Evolutionary conservation across 805 yeast genomes (phyloP).

Genomic region (Debaryomyces tyrocola): DNA sequence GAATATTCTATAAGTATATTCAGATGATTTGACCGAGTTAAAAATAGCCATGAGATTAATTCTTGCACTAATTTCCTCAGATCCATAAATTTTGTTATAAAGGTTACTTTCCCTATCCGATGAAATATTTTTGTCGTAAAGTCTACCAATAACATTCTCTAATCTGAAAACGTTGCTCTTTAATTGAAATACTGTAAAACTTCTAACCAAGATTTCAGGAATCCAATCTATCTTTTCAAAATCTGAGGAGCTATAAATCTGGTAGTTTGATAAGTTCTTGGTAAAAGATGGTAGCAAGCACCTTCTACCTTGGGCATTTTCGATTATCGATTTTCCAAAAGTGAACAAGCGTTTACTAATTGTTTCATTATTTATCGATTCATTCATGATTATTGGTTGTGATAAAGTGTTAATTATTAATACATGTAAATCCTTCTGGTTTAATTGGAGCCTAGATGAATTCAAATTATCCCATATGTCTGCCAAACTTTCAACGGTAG

Average conservation of each 20-base stretch:
- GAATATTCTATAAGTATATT: conserved; percentile 32
- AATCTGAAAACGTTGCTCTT: conserved; percentile 56
- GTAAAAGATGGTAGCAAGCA: conserved; percentile 64
- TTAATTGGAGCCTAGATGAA: conserved; percentile 59
- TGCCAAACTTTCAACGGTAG: conserved; percentile 33
- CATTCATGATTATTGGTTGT: conserved; percentile 38
- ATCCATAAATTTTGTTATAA: conserved; percentile 55
- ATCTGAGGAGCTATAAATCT: conserved; percentile 22
- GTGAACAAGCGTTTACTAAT: conserved; percentile 25
- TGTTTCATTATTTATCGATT: conserved; percentile 28
- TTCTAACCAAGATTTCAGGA: conserved; percentile 44
- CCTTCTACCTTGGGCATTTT: conserved; percentile 60
- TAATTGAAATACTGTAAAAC: conserved; percentile 52
- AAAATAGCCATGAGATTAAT: conserved; percentile 51
- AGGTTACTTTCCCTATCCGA: conserved; percentile 21
- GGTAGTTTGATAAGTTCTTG: conserved; percentile 44
- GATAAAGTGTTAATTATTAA: conserved; percentile 52
- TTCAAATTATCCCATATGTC: conserved; percentile 60
- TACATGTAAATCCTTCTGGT: conserved; percentile 65
- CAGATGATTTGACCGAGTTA: conserved; percentile 25
- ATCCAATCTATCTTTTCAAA: conserved; percentile 54
- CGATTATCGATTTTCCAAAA: conserved; percentile 46
- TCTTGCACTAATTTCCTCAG: conserved; percentile 54
- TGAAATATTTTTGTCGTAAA: conserved; percentile 48
- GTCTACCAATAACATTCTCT: conserved; percentile 54